Evolutionary conservation across 768 basidiomycete species (phyloP).

Genomic region (Pleurotus pulmonarius): DNA sequence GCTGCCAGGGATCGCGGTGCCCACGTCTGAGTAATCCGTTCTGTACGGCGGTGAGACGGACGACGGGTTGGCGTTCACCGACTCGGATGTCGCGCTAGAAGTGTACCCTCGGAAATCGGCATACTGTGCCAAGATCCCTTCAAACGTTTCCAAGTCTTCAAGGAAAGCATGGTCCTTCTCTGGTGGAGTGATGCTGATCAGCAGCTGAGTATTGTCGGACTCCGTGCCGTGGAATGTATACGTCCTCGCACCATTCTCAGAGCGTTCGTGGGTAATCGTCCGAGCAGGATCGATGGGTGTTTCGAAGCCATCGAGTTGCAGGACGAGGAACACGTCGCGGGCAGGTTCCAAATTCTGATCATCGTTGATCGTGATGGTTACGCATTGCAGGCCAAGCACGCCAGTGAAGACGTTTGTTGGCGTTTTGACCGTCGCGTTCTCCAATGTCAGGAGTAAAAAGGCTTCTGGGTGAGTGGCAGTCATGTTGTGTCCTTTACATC

Average conservation of each 20-base stretch:
- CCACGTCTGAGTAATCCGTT: conserved; percentile 8
- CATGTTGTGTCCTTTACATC: neutral
- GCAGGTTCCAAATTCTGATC: conserved; percentile 20
- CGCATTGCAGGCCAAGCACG: conserved; percentile 54
- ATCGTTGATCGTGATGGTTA: conserved; percentile 40
- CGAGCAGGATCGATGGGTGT: conserved; percentile 57
- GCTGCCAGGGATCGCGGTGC: conserved; percentile 17
- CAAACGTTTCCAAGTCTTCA: conserved; percentile 63
- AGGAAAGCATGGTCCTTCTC: conserved; percentile 28
- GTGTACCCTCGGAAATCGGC: conserved; percentile 36
- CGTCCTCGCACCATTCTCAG: conserved; percentile 27
- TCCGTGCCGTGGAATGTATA: conserved; percentile 43
- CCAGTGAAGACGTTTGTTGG: conserved; percentile 34
- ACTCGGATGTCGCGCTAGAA: neutral
- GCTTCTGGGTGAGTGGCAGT: conserved; percentile 37
- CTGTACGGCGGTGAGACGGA: neutral
- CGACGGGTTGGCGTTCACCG: neutral
- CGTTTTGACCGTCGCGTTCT: conserved; percentile 39
- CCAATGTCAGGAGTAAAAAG: conserved; percentile 52
- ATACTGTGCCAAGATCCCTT: conserved; percentile 66
- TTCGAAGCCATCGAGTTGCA: conserved; percentile 54
- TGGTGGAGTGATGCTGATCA: conserved; percentile 30
- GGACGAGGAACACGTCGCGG: conserved; percentile 63
- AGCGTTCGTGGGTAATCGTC: conserved; percentile 35
- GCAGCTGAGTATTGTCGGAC: conserved; percentile 30